Evolutionary conservation across 768 basidiomycete genomes (phyloP), one percentile per base, ranked within the genome.

Genomic region (Mrakia hoshinonis): DNA sequence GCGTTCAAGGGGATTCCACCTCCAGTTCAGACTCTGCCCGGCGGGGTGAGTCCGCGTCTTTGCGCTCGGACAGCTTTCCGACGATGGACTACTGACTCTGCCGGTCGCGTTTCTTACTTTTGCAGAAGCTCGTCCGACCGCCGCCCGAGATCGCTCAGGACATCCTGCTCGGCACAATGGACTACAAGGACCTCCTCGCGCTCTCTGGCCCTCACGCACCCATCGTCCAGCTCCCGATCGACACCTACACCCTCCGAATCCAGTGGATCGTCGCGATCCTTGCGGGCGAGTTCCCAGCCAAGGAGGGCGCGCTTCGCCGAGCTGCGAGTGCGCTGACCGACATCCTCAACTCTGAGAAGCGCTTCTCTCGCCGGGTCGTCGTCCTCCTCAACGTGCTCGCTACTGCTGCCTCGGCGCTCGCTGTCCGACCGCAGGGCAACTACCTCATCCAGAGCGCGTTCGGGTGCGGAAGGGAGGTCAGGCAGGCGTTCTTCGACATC

Each of bases 321-420:
- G 46, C 46, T 29, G 31, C 43, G 15, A 31, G 46, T 34, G 64
- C 64, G 47, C 10, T 66, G 48, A 47, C 64, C 15, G 64, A 66
- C 46, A 66, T 66, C 48, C 64, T 66, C 31, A 43, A 66, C 48
- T 10, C 22, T 15, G 64, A 66, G 48, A 48, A 51, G 13, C 64
- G 64, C 24, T 66, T n/a, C 46, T 66, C 64, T 15, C 48, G 43
- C 18, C 46, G 64, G 43, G 64, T 66, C 26, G 43, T 46, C 31
- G 47, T n/a, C 34, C 47, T 66, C 22, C 64, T 66, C 47, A 47
- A 66, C 31, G 31, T 51, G 11, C 29, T 66, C 9, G 64, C 48
- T 13, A 66, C 64, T 5, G 31, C 64, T 22, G 64, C 48, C 12
- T 6, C 46, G 5, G 47, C 46, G n/a, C 64, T 66, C 24, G 46